Base-by-base conservation (phyloP, 2,329 filamentous ascomycete genomes). In the Aphanocladium album region DNA sequence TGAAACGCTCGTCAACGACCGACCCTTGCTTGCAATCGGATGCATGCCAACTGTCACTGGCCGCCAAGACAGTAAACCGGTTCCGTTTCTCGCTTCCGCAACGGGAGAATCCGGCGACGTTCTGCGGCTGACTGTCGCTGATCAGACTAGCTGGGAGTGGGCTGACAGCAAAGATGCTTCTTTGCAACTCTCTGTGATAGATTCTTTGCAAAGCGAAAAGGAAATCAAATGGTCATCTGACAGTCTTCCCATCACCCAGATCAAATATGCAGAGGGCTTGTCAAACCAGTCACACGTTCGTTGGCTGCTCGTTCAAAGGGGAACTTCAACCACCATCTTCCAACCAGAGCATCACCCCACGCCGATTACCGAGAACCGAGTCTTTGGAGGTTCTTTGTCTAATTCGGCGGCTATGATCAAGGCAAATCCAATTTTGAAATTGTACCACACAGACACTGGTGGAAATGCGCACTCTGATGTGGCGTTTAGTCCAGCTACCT, bases 381-480 rank as follows among this genome's bases (percentile, higher is more conserved):
- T 12, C 17, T 51, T 11, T 21, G 62, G 53, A 12, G 62, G 23
- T 30, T 54, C 57, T n/a, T 6, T 17, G 11, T 23, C 54, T 12
- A 71, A 69, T 63, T 69, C 67, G 1, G 67, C 79, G 3, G 85
- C 85, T 0, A 76, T 77, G 56, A 77, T 92, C 17, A 76, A 81
- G 43, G 73, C 81, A 2, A 85, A 84, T 49, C 80, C 80, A 0
- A 67, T 89, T 2, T 69, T 84, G 7, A 78, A 75, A 11, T 70
- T 91, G n/a, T 71, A 75, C 0, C 75, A 76, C 16, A 69, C 77
- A 2, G 72, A 81, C 33, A 87, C 83, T 0, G 85, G 83, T 1
- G 82, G 81, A 1, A 74, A 72, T 33, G 68, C 78, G 0, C 86
- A 90, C 66, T 79, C 80, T 0, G 86, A 92, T 71, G 76, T 89